A percentile compares a stretch with the other conserved stretches of the same genome.
Conservation (phyloP, 805 yeast genomes). For the Cyberlindnera veronae region DNA sequence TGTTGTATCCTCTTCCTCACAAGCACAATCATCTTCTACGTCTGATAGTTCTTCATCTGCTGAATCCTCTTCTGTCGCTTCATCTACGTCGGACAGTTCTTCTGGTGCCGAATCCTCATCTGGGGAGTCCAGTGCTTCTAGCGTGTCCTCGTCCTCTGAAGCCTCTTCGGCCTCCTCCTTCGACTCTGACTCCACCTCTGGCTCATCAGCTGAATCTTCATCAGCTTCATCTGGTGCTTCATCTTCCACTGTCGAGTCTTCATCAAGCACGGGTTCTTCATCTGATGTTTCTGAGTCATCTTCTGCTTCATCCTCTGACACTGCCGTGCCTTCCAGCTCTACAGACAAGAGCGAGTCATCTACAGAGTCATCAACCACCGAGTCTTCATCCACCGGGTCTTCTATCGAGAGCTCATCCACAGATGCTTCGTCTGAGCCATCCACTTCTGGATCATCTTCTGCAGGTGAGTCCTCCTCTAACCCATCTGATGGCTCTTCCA, state of each 20-base stretch:
- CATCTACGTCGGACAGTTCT: no score
- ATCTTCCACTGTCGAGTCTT: not conserved
- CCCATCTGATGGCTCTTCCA: no score
- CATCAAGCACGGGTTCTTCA: not conserved
- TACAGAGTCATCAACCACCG: not conserved
- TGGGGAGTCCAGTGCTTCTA: no score
- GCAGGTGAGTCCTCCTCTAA: slow-evolving; percentile 22
- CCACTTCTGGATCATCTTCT: not conserved
- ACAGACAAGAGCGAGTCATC: no score
- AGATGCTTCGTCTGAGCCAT: not conserved
- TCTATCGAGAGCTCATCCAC: no score
- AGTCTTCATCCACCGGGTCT: not conserved
- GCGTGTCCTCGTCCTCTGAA: slow-evolving; percentile 5
- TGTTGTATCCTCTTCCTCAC: not conserved
- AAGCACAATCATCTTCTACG: not conserved
- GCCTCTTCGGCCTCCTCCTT: slow-evolving; percentile 7
- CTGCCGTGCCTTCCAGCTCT: no score
- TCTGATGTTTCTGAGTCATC: not conserved
- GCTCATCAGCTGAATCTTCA: not conserved
- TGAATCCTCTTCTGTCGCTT: slow-evolving; percentile 4
- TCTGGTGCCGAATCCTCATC: no score
- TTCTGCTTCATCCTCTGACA: not conserved
- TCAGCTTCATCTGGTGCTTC: not conserved
- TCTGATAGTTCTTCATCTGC: not conserved
- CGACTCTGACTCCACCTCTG: no score